These are phyloP conservation scores for Straminergon stramineum DNA, from an alignment of 225 moss, liverwort and hornwort species.

Conservation along the genomic window DNA sequence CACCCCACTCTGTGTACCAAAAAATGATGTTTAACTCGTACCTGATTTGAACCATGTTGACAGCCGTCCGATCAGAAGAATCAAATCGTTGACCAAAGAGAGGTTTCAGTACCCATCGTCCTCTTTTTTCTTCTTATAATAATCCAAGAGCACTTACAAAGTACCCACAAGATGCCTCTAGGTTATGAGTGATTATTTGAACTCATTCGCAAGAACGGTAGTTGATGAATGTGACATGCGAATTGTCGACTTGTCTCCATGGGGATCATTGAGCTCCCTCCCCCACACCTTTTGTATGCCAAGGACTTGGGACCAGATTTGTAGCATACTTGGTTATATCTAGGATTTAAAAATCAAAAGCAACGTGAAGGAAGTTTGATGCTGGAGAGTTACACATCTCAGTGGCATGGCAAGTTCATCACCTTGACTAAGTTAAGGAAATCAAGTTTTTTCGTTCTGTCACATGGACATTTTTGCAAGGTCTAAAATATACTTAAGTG, in stretches of 20 bases:
- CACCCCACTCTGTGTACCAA: not conserved
- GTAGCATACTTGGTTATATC: not conserved
- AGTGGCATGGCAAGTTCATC: not conserved
- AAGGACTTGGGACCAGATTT: not conserved
- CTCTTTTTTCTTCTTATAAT: slow-evolving; percentile 19
- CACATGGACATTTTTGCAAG: not conserved
- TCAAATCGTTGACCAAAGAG: slow-evolving; percentile 18
- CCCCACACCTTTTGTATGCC: not conserved
- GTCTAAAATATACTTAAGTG: not conserved
- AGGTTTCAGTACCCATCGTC: slow-evolving; percentile 25
- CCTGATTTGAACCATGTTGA: not conserved
- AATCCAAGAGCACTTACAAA: not conserved
- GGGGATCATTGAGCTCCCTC: not conserved
- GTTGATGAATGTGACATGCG: slow-evolving; percentile 14
- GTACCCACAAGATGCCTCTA: slow-evolving; percentile 16
- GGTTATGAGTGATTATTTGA: slow-evolving; percentile 11
- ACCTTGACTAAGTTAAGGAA: not conserved
- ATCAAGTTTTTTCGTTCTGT: not conserved
- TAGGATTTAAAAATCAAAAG: not conserved
- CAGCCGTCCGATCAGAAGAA: slow-evolving; percentile 8
- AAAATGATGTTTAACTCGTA: slow-evolving; percentile 12
- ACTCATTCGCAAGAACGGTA: not conserved
- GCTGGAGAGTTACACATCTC: not conserved
- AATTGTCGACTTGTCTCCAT: not conserved
- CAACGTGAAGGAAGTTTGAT: not conserved